Evolutionary conservation across 2,329 filamentous ascomycete genomes (phyloP).

Genomic region (Nigrospora oryzae): DNA sequence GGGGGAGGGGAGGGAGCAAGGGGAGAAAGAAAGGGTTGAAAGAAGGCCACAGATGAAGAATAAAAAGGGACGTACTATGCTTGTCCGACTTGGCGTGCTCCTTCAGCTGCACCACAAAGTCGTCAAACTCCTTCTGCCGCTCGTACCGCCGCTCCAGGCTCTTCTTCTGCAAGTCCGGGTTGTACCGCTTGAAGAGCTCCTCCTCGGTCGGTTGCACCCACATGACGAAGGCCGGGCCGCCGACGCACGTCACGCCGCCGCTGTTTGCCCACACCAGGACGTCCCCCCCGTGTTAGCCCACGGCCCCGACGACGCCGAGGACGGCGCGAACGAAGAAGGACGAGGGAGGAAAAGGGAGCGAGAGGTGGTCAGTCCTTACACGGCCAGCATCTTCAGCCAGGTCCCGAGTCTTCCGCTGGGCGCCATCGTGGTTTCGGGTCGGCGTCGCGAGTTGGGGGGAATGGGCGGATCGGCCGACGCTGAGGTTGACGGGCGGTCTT

Average conservation of each 20-base stretch:
- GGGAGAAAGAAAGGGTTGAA: too few relatives aligned
- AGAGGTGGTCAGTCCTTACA: background rate
- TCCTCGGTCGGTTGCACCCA: slow-evolving; percentile 81
- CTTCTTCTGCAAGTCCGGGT: slow-evolving; percentile 84
- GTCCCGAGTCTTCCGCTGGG: background rate
- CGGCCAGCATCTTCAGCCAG: slow-evolving; percentile 1
- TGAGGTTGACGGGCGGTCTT: too few relatives aligned
- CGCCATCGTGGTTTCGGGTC: background rate
- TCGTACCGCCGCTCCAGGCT: slow-evolving; percentile 72
- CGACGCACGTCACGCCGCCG: slow-evolving; percentile 63
- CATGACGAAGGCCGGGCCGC: slow-evolving; percentile 76
- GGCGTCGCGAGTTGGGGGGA: too few relatives aligned
- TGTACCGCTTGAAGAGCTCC: slow-evolving; percentile 86
- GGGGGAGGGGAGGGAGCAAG: too few relatives aligned
- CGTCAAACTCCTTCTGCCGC: slow-evolving; percentile 77
- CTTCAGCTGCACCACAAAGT: slow-evolving; percentile 78
- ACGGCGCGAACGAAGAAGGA: background rate
- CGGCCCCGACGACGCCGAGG: background rate
- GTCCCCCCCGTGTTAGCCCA: slow-evolving; percentile 3
- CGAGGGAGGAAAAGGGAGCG: too few relatives aligned
- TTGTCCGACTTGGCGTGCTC: slow-evolving; percentile 86
- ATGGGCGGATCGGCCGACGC: too few relatives aligned
- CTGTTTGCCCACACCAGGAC: slow-evolving; percentile 32
- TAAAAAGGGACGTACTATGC: slow-evolving; percentile 55
- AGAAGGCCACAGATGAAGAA: too few relatives aligned